Evolutionary conservation across 2,329 filamentous ascomycete genomes (phyloP).

Genomic region (Nigrospora sphaerica): DNA sequence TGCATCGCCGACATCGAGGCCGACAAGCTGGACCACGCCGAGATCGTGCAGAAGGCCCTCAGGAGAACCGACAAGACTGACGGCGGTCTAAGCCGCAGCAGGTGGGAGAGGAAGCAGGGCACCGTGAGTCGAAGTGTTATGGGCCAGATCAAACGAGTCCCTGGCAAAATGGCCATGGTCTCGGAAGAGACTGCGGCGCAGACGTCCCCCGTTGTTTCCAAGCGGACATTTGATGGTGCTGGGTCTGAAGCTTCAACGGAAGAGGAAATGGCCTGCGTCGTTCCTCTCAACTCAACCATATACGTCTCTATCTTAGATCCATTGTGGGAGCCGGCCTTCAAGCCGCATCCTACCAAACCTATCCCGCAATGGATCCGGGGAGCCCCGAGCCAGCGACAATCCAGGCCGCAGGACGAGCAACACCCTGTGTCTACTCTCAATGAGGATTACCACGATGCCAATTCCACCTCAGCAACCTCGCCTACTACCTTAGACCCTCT

Average conservation of each 20-base stretch:
- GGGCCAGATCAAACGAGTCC: slow-evolving; percentile 10
- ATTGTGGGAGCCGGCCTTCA: slow-evolving; percentile 36
- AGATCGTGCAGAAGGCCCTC: slow-evolving; percentile 33
- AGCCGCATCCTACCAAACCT: slow-evolving; percentile 41
- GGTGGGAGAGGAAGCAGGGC: slow-evolving; percentile 30
- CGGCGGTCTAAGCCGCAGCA: slow-evolving; percentile 35
- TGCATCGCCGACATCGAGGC: slow-evolving; percentile 35
- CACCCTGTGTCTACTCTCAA: slow-evolving; percentile 17
- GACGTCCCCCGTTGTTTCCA: neutral
- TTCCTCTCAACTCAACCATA: slow-evolving; percentile 26
- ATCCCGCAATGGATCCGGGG: slow-evolving; percentile 40
- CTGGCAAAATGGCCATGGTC: neutral
- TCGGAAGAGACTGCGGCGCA: slow-evolving; percentile 1
- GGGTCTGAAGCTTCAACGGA: slow-evolving; percentile 1
- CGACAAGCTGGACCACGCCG: slow-evolving; percentile 20
- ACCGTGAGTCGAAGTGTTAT: slow-evolving; percentile 4
- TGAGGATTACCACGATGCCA: slow-evolving; percentile 11
- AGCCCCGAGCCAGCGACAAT: slow-evolving; percentile 11
- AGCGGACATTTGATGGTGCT: slow-evolving; percentile 6
- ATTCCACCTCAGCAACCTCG: neutral
- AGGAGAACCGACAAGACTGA: slow-evolving; percentile 35
- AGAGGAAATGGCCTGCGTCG: slow-evolving; percentile 10
- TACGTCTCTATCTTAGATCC: slow-evolving; percentile 46
- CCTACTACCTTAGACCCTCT: neutral
- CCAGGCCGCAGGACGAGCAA: slow-evolving; percentile 2